Evolutionary conservation across 2,329 filamentous ascomycete species (phyloP), one percentile per base, ranked within the genome.

Genomic region (Fusarium pseudonygamai): DNA sequence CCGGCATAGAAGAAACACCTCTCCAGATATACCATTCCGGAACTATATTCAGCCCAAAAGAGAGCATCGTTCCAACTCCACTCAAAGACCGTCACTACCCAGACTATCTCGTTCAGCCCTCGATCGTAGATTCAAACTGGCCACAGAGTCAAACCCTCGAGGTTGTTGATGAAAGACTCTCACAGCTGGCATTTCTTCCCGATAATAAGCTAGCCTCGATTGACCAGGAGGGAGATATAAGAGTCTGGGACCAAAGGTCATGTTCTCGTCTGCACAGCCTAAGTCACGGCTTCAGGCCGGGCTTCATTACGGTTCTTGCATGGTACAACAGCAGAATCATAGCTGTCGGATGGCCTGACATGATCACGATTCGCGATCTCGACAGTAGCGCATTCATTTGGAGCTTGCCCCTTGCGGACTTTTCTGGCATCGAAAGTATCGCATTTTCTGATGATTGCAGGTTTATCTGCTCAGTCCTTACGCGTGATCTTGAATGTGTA

Each of bases 211-310:
- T 61, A 18, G 24, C 14, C 8, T 24, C 39, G n/a, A 7, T 24
- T 14, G 3, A 5, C 11, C 1, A 2, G 15, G 2, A 1, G 1
- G 18, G 40, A 34, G 7, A 22, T 6, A 7, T 46, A 6, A 8
- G 16, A 9, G 11, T 58, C 15, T 46, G 55, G 55, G 42, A 58
- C 26, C 18, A 14, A 9, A 36, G 10, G 13, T 46, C 24, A n/a
- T 42, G 18, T 10, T 46, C 18, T 18, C 9, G 14, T n/a, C 24
- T 58, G 2, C n/a, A 5, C 13, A 37, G 7, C 15, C 18, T 45
- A n/a, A 32, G 22, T 6, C 28, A 30, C 3, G 46, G 26, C 9
- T 32, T 16, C 0, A 12, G 18, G 10, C 4, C 9, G 22, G 3
- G 5, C 26, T n/a, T 5, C 7, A 3, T 15, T 0, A n/a, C 22